Percentiles rank a stretch among this genome's conserved stretches.
phyloP scores from a whole-genome alignment of 768 basidiomycete species.

The Omphalotus guepiniiformis region DNA sequence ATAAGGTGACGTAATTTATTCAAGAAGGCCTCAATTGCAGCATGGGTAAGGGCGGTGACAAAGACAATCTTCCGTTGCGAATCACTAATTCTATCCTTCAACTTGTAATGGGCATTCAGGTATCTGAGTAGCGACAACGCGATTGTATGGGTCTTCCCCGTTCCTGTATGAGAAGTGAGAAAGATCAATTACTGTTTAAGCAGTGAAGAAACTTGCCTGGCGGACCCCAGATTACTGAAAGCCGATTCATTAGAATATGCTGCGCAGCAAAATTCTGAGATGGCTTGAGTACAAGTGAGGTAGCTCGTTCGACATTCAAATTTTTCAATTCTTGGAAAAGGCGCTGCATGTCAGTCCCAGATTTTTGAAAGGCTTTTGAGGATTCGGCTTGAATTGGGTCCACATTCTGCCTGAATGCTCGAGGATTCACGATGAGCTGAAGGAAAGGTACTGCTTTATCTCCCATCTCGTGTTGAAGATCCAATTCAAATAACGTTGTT shows the following conservation, averaged over 20 bases:
- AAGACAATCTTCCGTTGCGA: slow-evolving; percentile 34
- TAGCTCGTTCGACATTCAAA: slow-evolving; percentile 30
- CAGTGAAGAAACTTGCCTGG: slow-evolving; percentile 30
- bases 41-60: slow-evolving; percentile 49
- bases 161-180: slow-evolving; percentile 29
- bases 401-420: slow-evolving; percentile 30
- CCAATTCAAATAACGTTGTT: slow-evolving; percentile 41
- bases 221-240: slow-evolving; percentile 49
- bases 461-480: slow-evolving; percentile 29
- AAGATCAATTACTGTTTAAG: background rate
- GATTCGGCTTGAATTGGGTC: slow-evolving; percentile 13
- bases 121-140: slow-evolving; percentile 43
- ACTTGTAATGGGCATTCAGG: slow-evolving; percentile 35
- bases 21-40: slow-evolving; percentile 46
- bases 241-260: slow-evolving; percentile 37
- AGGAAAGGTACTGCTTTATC: slow-evolving; percentile 29
- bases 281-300: slow-evolving; percentile 37
- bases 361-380: slow-evolving; percentile 26
- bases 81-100: slow-evolving; percentile 16
- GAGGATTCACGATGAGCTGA: slow-evolving; percentile 40
- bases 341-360: slow-evolving; percentile 34
- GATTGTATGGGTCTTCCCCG: slow-evolving; percentile 51
- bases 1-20: slow-evolving; percentile 36
- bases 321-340: slow-evolving; percentile 34
- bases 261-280: slow-evolving; percentile 44